Percentiles rank a stretch among this genome's conserved stretches.
Evolutionary conservation across 805 yeast species (phyloP).

Genomic region (Crinitomyces ghanaensis): DNA sequence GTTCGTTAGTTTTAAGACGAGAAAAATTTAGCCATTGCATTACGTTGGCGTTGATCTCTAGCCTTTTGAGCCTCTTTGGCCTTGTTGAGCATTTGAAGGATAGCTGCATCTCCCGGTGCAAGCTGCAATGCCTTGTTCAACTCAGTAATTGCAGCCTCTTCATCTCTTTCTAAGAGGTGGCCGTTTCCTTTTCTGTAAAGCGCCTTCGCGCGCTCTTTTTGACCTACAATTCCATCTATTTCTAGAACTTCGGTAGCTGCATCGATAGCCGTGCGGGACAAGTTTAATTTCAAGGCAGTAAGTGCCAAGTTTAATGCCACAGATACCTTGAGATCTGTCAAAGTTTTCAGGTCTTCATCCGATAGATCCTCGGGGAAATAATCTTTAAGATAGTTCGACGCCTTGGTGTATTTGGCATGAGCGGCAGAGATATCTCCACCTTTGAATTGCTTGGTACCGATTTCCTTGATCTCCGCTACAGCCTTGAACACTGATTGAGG

Average conservation of each 20-base stretch:
- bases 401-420: slow-evolving; percentile 57
- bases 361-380: slow-evolving; percentile 62
- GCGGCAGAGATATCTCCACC: slow-evolving; percentile 47
- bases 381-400: slow-evolving; percentile 55
- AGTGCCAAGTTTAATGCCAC: slow-evolving; percentile 62
- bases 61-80: slow-evolving; percentile 14
- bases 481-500: slow-evolving; percentile 60
- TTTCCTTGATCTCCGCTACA: slow-evolving; percentile 51
- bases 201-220: slow-evolving; percentile 71
- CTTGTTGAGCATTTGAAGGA: slow-evolving; percentile 16
- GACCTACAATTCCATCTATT: slow-evolving; percentile 43
- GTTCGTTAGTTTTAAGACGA: slow-evolving; percentile 4
- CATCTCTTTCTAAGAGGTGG: slow-evolving; percentile 47
- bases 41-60: slow-evolving; percentile 2
- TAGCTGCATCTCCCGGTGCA: slow-evolving; percentile 40
- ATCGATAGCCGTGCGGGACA: slow-evolving; percentile 42
- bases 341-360: slow-evolving; percentile 36
- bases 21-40: slow-evolving; percentile 8
- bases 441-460: slow-evolving; percentile 73
- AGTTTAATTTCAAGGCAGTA: slow-evolving; percentile 53
- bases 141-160: slow-evolving; percentile 57
- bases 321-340: slow-evolving; percentile 41
- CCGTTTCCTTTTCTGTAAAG: slow-evolving; percentile 78
- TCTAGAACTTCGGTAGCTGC: slow-evolving; percentile 59
- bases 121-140: slow-evolving; percentile 51